Conservation (phyloP, 2,329 filamentous ascomycete species). For the Leptographium lundbergii region DNA sequence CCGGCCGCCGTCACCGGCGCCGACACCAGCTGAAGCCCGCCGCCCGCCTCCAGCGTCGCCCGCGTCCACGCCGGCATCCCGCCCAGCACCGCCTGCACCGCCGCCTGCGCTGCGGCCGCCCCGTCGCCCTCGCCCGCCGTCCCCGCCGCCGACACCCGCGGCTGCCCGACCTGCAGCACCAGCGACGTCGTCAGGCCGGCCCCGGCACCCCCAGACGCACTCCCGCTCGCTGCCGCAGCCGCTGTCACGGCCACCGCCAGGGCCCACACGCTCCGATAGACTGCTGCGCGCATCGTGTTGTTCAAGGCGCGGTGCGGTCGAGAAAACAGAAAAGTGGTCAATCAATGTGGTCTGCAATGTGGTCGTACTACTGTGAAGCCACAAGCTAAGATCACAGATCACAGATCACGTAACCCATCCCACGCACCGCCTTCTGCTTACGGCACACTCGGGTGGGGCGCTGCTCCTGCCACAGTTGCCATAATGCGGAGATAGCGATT, state of each 20-base stretch:
- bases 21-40: conserved; percentile 30
- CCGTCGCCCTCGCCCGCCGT: background rate
- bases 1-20: conserved; percentile 56
- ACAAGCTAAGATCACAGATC: background rate
- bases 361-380: background rate
- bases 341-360: too few species aligned
- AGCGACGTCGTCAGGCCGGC: conserved; percentile 2
- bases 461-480: too few species aligned
- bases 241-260: background rate
- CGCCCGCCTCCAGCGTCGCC: conserved; percentile 54
- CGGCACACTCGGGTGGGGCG: too few species aligned
- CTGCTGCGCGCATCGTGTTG: background rate
- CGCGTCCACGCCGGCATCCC: conserved; percentile 50
- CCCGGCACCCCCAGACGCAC: background rate
- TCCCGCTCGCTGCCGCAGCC: conserved; percentile 1
- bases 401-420: background rate
- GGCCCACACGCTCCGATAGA: background rate
- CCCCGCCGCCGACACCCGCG: background rate
- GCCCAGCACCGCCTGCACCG: conserved; percentile 1
- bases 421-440: too few species aligned
- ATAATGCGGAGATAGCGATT: too few species aligned
- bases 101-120: background rate
- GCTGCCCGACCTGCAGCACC: conserved; percentile 8
- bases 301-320: conserved; percentile 19
- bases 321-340: too few species aligned